Evolutionary conservation across 441 rosid genomes (phyloP), one percentile per base, ranked within the genome.

Genomic region (Kokia cookei): DNA sequence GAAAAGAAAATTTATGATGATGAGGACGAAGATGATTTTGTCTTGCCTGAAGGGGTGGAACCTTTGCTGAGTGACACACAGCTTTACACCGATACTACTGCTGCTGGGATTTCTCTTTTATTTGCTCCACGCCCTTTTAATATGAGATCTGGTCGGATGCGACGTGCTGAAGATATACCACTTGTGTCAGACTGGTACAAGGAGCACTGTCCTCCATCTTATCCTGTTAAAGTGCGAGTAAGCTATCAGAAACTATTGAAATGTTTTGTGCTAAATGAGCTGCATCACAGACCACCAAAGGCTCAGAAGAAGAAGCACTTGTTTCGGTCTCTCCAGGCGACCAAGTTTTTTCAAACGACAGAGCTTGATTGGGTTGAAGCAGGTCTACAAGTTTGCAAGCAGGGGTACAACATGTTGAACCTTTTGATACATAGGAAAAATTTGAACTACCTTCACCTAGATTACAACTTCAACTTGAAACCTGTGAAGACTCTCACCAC

Each of bases 281-380:
- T 95, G 82, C 99, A 95, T 79, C 99, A 91, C 78, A 87, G 99
- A 77, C 98, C 99, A 37, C 99, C 99, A 19, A 95, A 95, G 85
- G 98, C 99, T 65, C 99, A 95, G 81, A 95, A 95, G 89, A 93
- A 95, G 83, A 95, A 95, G 82, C 98, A 93, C 83, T 82, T 95
- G 85, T 93, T 95, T 76, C 88, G 97, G 40, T 93, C 99, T 43
- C 89, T 95, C 55, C 96, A 90, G 69, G 98, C 98, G 45, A 95
- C 99, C 1, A 95, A 95, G 82, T 95, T 95, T 83, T 95, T 95
- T 84, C 99, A 93, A 80, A 90, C 94, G 17, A 95, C 99, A 15
- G 99, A 95, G 80, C 94, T 95, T 73, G 99, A 95, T 75, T 93
- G 99, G 99, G 95, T 93, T 71, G 99, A 95, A 88, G 99, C 92